Evolutionary conservation across 345 rosid genomes (phyloP).

Genomic region (Gossypium raimondii): DNA sequence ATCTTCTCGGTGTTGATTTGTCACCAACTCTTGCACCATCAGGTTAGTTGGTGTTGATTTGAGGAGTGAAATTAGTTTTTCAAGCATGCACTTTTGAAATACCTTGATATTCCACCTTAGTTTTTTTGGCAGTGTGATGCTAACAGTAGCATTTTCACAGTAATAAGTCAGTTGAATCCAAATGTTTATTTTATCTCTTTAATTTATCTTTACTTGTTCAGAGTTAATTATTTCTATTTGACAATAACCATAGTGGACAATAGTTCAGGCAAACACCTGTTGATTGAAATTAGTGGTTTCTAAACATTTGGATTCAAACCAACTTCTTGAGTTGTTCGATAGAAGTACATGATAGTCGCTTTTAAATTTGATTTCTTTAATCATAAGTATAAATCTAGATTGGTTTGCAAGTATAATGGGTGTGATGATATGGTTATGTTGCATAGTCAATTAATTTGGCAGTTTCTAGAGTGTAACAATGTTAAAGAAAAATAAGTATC

Average conservation of each 20-base stretch:
- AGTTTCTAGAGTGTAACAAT: not conserved
- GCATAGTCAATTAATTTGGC: not conserved
- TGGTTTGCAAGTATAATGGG: not conserved
- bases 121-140: not conserved
- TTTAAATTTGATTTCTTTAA: not conserved
- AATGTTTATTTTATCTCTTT: not conserved
- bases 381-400: not conserved
- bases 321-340: not conserved
- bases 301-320: not conserved
- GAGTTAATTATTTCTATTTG: not conserved
- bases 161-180: not conserved
- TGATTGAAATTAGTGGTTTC: slow-evolving; percentile 3
- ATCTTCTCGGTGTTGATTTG: slow-evolving; percentile 82
- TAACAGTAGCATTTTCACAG: not conserved
- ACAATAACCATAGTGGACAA: not conserved
- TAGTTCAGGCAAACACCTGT: not conserved
- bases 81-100: not conserved
- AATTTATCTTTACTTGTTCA: not conserved
- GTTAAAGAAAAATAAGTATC: not conserved
- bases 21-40: slow-evolving; percentile 44
- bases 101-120: not conserved
- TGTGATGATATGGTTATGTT: not conserved
- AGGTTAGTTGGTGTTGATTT: slow-evolving; percentile 45
- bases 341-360: not conserved
- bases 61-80: slow-evolving; percentile 1